Evolutionary conservation across 2,329 filamentous ascomycete species (phyloP).

Genomic region (Beauveria caledonica): DNA sequence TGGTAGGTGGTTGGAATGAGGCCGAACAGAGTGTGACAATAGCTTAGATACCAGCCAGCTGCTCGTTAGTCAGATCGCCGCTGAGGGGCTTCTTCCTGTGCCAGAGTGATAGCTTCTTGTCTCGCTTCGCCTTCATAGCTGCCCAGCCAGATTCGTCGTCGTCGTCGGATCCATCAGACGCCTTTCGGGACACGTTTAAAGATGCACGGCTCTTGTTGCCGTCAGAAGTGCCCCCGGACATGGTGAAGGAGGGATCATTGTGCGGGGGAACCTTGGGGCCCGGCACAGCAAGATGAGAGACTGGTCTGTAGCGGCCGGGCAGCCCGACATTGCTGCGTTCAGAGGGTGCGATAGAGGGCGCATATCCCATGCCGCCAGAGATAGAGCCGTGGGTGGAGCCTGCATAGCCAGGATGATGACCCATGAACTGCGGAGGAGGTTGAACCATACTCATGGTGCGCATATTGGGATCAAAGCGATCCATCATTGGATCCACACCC

Average conservation of each 20-base stretch:
- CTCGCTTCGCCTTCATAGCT: slow-evolving; percentile 60
- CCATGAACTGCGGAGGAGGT: slow-evolving; percentile 53
- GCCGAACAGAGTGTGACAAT: neutral
- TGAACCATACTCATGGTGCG: slow-evolving; percentile 82
- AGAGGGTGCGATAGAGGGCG: slow-evolving; percentile 87
- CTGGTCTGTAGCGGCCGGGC: slow-evolving; percentile 82
- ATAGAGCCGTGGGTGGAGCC: slow-evolving; percentile 21
- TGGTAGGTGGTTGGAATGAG: neutral
- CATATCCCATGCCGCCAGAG: slow-evolving; percentile 51
- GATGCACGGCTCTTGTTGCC: slow-evolving; percentile 26
- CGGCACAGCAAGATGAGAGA: slow-evolving; percentile 52
- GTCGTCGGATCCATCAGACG: slow-evolving; percentile 38
- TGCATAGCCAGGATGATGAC: slow-evolving; percentile 31
- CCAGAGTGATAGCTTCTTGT: slow-evolving; percentile 61
- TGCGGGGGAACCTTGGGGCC: slow-evolving; percentile 21
- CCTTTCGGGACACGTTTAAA: slow-evolving; percentile 31
- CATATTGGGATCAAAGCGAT: slow-evolving; percentile 38
- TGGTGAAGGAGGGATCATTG: slow-evolving; percentile 25
- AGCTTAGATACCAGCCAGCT: slow-evolving; percentile 37
- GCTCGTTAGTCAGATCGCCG: slow-evolving; percentile 39
- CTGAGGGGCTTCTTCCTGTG: slow-evolving; percentile 49
- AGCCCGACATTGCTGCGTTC: slow-evolving; percentile 91
- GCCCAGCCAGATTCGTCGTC: slow-evolving; percentile 64
- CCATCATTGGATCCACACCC: slow-evolving; percentile 35
- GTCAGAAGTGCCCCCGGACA: slow-evolving; percentile 25